Evolutionary conservation across 495 filamentous ascomycete genomes (phyloP).

Genomic region (Aspergillus ellipticus): DNA sequence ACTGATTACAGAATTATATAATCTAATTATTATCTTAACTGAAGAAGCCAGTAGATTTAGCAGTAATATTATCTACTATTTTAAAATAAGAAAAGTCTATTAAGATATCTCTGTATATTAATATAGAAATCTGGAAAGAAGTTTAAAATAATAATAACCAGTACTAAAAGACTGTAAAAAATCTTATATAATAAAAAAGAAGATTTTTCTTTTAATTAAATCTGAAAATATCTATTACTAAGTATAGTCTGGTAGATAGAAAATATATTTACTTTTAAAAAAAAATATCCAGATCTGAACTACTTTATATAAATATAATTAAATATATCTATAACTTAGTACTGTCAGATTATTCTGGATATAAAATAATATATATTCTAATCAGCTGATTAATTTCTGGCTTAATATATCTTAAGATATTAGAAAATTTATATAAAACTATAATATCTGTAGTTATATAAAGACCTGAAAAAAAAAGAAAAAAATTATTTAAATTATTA

Average conservation of each 20-base stretch:
- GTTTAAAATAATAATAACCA: too few species aligned
- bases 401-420: neutral
- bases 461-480: neutral
- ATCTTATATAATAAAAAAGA: neutral
- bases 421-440: neutral
- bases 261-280: neutral
- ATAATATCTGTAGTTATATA: slow-evolving; percentile 2
- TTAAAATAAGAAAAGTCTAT: too few species aligned
- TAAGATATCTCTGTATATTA: too few species aligned
- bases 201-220: neutral
- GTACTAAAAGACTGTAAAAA: neutral
- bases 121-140: too few species aligned
- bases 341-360: neutral
- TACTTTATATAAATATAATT: neutral
- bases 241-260: neutral
- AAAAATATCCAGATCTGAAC: neutral
- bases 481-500: neutral
- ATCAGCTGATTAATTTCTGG: neutral
- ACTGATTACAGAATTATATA: too few species aligned
- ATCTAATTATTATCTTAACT: too few species aligned
- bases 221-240: neutral
- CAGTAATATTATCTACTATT: too few species aligned
- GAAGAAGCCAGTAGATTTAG: too few species aligned
- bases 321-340: neutral
- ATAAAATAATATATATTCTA: neutral